Evolutionary conservation across 2,329 filamentous ascomycete species (phyloP).

Genomic region (Trichothecium roseum): DNA sequence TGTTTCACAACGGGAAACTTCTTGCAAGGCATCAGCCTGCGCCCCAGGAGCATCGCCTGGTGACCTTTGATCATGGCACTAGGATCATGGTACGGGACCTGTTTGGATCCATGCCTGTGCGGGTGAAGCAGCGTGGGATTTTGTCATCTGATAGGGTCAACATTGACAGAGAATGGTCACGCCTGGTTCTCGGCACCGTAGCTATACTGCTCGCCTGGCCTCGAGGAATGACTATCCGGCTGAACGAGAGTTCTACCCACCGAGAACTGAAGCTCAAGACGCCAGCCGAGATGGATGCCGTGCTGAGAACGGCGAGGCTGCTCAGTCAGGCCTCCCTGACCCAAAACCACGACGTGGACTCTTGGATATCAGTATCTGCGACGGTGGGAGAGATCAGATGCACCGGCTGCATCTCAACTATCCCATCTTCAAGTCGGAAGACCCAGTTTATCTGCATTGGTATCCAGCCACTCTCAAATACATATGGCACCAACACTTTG

Average conservation of each 20-base stretch:
- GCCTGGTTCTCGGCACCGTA: conserved; percentile 46
- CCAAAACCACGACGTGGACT: conserved; percentile 34
- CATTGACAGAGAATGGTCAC: conserved; percentile 55
- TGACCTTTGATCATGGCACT: conserved; percentile 57
- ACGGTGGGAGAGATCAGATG: conserved; percentile 51
- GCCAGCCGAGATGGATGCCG: conserved; percentile 9
- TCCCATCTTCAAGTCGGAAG: conserved; percentile 59
- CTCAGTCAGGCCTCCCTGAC: conserved; percentile 58
- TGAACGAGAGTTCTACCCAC: conserved; percentile 39
- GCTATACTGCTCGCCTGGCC: conserved; percentile 64
- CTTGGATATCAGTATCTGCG: conserved; percentile 65
- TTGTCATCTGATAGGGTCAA: conserved; percentile 36
- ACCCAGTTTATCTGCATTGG: conserved; percentile 78
- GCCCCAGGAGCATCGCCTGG: conserved; percentile 44
- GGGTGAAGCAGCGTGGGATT: conserved; percentile 67
- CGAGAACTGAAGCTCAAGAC: conserved; percentile 27
- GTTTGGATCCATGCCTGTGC: conserved; percentile 84
- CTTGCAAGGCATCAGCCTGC: conserved; percentile 56
- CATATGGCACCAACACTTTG: conserved; percentile 50
- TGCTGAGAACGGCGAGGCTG: conserved; percentile 30
- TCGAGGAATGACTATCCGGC: conserved; percentile 39
- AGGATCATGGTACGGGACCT: conserved; percentile 66
- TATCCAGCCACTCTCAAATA: conserved; percentile 50
- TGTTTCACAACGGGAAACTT: conserved; percentile 58
- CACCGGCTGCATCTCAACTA: conserved; percentile 59